Base-by-base conservation (phyloP, 2,329 filamentous ascomycete genomes). In the Paraphaeosphaeria minitans region DNA sequence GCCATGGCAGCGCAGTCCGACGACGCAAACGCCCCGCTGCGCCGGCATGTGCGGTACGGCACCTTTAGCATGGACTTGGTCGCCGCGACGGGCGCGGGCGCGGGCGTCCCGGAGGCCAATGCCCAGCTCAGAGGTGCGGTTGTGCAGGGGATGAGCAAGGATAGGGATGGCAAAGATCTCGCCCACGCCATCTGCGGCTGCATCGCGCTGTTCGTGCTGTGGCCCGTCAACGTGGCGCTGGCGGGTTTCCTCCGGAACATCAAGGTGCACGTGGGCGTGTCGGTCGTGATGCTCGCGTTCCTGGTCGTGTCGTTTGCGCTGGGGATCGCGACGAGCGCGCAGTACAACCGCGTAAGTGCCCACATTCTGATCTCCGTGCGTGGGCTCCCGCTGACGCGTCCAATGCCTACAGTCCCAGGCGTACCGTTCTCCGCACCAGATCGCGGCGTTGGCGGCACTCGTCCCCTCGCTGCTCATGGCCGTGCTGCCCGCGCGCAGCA, bases 361-460 rank as follows among this genome's bases (percentile, higher is more conserved):
- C 42, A 29, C 4, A 10, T n/a, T n/a, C n/a, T n/a, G n/a, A n/a
- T n/a, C n/a, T n/a, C n/a, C n/a, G n/a, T n/a, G n/a, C n/a, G n/a
- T n/a, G n/a, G n/a, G n/a, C n/a, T n/a, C n/a, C n/a, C n/a, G n/a
- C n/a, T n/a, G n/a, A n/a, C n/a, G n/a, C n/a, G n/a, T n/a, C n/a
- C n/a, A n/a, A n/a, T n/a, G n/a, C n/a, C n/a, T 37, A 42, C 63
- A 81, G 74, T 80, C 78, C 42, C 78, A 77, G 57, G 55, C 67
- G 56, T 82, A 78, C 73, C 75, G 64, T 60, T 76, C 80, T 9
- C 67, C 77, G 3, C 82, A 83, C 67, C 82, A 84, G 61, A 75
- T 83, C 62, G 57, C 82, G 54, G 81, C 81, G 24, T 75, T 83
- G 45, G 57, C 68, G 43, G 10, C 43, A 8, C 57, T 76, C 22